Conservation (phyloP, 345 rosid genomes). For the Brassica incana region DNA sequence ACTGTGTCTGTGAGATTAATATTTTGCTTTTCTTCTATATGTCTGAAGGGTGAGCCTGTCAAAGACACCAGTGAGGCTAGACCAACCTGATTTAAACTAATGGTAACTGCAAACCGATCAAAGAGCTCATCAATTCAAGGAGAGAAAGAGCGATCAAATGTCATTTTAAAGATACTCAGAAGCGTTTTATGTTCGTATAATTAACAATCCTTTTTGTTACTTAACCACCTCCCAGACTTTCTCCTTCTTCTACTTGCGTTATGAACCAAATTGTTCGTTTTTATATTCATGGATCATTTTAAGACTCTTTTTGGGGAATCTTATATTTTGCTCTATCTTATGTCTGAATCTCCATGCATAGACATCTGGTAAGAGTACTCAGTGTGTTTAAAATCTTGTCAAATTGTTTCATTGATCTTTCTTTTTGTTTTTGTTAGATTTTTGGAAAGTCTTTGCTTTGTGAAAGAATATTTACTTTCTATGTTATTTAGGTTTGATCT, state of each 20-base stretch:
- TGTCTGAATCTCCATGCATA: not conserved
- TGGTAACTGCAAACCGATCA: not conserved
- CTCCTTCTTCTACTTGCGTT: not conserved
- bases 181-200: not conserved
- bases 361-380: not conserved
- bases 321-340: not conserved
- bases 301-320: not conserved
- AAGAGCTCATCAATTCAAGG: not conserved
- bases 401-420: not conserved
- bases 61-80: not conserved
- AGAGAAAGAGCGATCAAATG: not conserved
- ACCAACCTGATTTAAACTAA: not conserved
- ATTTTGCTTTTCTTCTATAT: not conserved
- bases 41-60: not conserved
- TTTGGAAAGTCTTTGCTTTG: not conserved
- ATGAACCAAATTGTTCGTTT: not conserved
- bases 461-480: not conserved
- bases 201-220: not conserved
- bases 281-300: not conserved
- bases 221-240: not conserved
- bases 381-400: not conserved
- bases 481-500: not conserved
- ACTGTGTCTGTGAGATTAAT: not conserved
- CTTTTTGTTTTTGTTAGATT: not conserved
- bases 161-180: not conserved